These are phyloP conservation scores for Chaetomium globosum DNA, from an alignment of 2,329 filamentous ascomycete species.

Conservation along the genomic window DNA sequence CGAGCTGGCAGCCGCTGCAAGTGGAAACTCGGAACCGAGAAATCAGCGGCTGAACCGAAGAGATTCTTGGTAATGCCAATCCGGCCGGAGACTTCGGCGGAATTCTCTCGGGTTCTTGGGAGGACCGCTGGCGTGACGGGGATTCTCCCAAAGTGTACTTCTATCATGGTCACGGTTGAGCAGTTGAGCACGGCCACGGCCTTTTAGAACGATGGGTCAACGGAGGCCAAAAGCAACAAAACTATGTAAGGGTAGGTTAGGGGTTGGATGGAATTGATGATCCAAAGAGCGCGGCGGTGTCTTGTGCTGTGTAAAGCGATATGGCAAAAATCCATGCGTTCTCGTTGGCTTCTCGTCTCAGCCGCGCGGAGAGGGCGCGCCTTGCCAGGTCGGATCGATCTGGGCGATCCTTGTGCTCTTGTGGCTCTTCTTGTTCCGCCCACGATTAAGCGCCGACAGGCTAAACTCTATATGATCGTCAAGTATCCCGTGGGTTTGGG, in stretches of 20 bases:
- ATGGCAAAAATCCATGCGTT: conserved; percentile 1
- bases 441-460: conserved; percentile 16
- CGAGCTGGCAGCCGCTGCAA: conserved; percentile 5
- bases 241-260: conserved; percentile 24
- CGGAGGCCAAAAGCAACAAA: conserved; percentile 3
- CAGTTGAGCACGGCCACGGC: background rate
- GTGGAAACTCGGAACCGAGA: conserved; percentile 21
- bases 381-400: conserved; percentile 1
- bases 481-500: background rate
- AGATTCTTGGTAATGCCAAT: background rate
- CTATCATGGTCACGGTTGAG: background rate
- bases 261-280: conserved; percentile 6
- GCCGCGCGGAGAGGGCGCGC: conserved; percentile 1
- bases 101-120: background rate
- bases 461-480: conserved; percentile 17
- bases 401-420: conserved; percentile 14
- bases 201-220: background rate
- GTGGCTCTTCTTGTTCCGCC: background rate
- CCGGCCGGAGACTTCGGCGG: background rate
- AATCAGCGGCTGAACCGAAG: conserved; percentile 13
- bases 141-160: background rate
- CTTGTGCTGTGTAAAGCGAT: background rate
- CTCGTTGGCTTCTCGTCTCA: background rate
- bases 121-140: background rate
- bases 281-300: background rate